Evolutionary conservation across 768 basidiomycete species (phyloP), one percentile per base, ranked within the genome.

Genomic region (Suillus hirtellus): DNA sequence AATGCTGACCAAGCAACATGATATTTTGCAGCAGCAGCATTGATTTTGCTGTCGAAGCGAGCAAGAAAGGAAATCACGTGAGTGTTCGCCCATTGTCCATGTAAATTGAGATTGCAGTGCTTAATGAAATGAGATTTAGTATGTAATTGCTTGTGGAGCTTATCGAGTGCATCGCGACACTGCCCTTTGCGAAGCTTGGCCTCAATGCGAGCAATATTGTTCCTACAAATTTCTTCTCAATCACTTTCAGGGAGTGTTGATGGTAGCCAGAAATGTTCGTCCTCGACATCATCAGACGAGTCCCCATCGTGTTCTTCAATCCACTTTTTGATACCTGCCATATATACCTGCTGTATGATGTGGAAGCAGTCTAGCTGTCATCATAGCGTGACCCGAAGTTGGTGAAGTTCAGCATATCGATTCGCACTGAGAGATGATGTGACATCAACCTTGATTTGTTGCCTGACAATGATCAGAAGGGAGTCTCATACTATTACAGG

Each of bases 391-490:
- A 21, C 50, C 15, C 61, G 56, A 11, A 55, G 38, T 21, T 62
- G 21, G 31, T 65, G 35, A 7, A 70, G 38, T 27, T 64, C 38
- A 10, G 34, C 21, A 0, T 38, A 21, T 40, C 11, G 14, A 27
- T 60, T 24, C 11, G 21, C 21, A 14, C 24, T 27, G 3, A 60
- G 27, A 3, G 35, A 17, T 34, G 3, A 3, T 21, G 43, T 27
- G 19, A 52, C 12, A 14, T 40, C 38, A 40, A 5, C 40, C 21
- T 12, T 43, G 40, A 4, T 59, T 67, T 74, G 74, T 75, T 4
- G 21, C 44, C n/a, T 24, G 27, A 10, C 60, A 40, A 8, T 59
- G 27, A 7, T 59, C 52, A 40, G 38, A 40, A 40, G 38, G 14
- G 2, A 2, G 12, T 40, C 38, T 40, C 38, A 40, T 3, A 11